Evolutionary conservation across 371 early-diverging fungal species (phyloP), one percentile per base, ranked within the genome.

Genomic region (Mucor lusitanicus): DNA sequence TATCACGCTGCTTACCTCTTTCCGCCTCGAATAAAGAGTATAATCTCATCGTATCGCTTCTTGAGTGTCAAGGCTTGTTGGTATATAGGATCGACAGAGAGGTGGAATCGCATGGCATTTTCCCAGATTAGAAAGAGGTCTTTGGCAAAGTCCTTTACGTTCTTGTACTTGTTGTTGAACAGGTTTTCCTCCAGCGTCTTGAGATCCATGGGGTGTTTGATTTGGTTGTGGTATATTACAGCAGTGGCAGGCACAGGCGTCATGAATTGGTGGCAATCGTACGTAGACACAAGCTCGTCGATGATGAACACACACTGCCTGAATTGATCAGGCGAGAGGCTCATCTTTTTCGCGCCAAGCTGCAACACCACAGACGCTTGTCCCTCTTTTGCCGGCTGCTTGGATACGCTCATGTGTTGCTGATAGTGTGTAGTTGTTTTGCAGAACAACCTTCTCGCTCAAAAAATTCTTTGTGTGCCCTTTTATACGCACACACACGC

Each of bases 41-140:
- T 33, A 2, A 75, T 27, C 30, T 21, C 55, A 32, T 58, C 25
- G 37, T 60, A 78, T 17, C 67, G 56, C 25, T 66, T 57, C 17
- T 66, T 42, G 21, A 78, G 59, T 21, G 67, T 60, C 7, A 64
- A 70, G 6, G 77, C 76, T 46, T 76, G 73, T 35, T 74, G 67
- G 58, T 74, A 78, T 35, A 81, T 76, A 7, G 62, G 32, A 33
- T 73, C 81, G 55, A 74, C 63, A 3, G 75, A 64, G 35, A 70
- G 68, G 61, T 82, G 79, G 62, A 82, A 82, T 1, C 27, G 50
- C 32, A 61, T 72, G 35, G 82, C 82, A 56, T 82, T 82, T 0
- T 63, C 64, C 82, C 82, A 82, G 62, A 82, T 79, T 55, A 77
- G 66, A 35, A 61, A 53, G 28, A 82, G 76, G 71, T 82, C 82